phyloP scores from a whole-genome alignment of 805 yeast species.

The Blastobotrys muscicola region DNA sequence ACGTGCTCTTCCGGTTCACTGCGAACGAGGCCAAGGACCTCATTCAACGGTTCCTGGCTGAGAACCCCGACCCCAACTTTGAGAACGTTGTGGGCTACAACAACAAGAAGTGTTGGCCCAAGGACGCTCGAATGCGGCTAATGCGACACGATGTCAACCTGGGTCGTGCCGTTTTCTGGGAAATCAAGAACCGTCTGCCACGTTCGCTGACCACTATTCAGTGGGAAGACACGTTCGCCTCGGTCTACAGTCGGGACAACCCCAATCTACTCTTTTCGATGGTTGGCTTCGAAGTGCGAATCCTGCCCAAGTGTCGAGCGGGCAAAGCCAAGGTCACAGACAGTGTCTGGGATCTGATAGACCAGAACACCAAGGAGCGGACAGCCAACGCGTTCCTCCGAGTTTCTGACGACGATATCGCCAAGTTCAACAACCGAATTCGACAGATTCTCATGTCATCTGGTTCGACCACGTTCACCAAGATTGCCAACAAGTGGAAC shows the following conservation, averaged over 20 bases:
- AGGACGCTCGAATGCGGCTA: conserved; percentile 81
- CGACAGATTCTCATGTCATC: conserved; percentile 90
- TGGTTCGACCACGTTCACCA: conserved; percentile 91
- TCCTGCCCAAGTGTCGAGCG: conserved; percentile 62
- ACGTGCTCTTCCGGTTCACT: conserved; percentile 66
- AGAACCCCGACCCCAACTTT: conserved; percentile 88
- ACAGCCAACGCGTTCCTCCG: conserved; percentile 82
- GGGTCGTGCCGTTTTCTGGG: conserved; percentile 92
- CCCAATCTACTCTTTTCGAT: conserved; percentile 81
- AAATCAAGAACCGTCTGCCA: conserved; percentile 71
- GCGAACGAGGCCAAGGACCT: conserved; percentile 67
- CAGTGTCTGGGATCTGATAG: conserved; percentile 84
- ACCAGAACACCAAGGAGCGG: conserved; percentile 65
- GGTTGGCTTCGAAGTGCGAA: conserved; percentile 93
- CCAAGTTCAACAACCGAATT: conserved; percentile 70
- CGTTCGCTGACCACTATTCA: conserved; percentile 56
- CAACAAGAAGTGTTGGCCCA: conserved; percentile 90
- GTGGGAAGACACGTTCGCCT: conserved; percentile 76
- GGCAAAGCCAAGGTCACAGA: conserved; percentile 47
- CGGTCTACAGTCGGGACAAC: conserved; percentile 85
- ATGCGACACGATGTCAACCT: conserved; percentile 86
- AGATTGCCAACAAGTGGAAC: conserved; percentile 93
- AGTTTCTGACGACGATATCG: conserved; percentile 74
- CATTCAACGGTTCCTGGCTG: conserved; percentile 64
- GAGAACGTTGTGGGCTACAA: conserved; percentile 79